phyloP scores from a whole-genome alignment of 257 asterid genomes.

The Nicotiana noctiflora region DNA sequence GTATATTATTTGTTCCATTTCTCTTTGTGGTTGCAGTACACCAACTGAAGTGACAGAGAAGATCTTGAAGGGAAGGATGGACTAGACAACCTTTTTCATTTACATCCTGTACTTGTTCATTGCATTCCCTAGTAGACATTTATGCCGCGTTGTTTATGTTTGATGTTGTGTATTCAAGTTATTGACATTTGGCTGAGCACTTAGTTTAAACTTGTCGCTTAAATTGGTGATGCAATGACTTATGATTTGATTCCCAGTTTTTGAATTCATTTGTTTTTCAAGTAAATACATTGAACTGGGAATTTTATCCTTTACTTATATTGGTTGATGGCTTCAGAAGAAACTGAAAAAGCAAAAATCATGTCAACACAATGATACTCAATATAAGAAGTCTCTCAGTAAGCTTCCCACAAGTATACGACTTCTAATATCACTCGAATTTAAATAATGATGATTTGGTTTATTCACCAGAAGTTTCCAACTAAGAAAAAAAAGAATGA shows the following conservation, averaged over 20 bases:
- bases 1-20: background rate
- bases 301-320: background rate
- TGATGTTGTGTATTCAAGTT: background rate
- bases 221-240: background rate
- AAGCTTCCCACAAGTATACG: too few relatives aligned
- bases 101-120: background rate
- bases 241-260: background rate
- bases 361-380: too few relatives aligned
- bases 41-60: conserved; percentile 81
- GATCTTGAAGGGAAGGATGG: conserved; percentile 92
- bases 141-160: background rate
- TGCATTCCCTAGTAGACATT: background rate
- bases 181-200: background rate
- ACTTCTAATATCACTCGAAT: too few relatives aligned
- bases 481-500: too few relatives aligned
- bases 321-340: background rate
- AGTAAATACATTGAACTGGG: background rate
- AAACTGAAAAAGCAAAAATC: too few relatives aligned
- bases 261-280: background rate
- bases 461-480: too few relatives aligned
- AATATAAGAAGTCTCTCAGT: too few relatives aligned
- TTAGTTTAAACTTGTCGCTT: background rate
- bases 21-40: conserved; percentile 42
- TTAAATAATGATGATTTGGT: too few relatives aligned
- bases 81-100: conserved; percentile 5